Conservation (phyloP, 192 early-diverging fungal species). For the Gonapodya prolifera region DNA sequence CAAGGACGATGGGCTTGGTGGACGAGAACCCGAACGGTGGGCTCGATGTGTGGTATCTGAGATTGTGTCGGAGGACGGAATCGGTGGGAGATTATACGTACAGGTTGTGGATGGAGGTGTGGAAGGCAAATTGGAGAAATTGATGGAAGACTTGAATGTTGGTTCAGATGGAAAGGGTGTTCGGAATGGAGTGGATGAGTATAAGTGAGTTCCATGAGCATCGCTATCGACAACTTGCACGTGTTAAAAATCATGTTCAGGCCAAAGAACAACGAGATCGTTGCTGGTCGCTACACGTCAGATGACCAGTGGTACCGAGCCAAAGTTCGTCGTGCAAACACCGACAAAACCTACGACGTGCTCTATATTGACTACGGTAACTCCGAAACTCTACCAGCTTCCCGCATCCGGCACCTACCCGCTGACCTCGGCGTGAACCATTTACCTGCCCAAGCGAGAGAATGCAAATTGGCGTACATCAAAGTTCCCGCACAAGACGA, state of each 20-base stretch:
- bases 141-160: conserved; percentile 70
- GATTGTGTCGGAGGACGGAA: conserved; percentile 52
- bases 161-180: too few species aligned
- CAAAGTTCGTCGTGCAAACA: conserved; percentile 48
- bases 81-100: conserved; percentile 45
- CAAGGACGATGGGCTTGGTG: conserved; percentile 21
- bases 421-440: conserved; percentile 48
- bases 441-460: conserved; percentile 66
- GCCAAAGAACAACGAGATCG: too few species aligned
- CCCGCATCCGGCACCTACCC: conserved; percentile 62
- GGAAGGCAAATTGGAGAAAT: conserved; percentile 54
- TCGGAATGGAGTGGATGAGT: conserved; percentile 27
- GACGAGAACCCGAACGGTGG: conserved; percentile 29
- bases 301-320: conserved; percentile 84
- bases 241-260: too few species aligned
- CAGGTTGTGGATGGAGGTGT: conserved; percentile 42
- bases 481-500: conserved; percentile 40
- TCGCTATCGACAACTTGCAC: too few species aligned
- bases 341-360: conserved; percentile 55
- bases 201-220: too few species aligned
- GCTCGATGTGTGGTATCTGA: conserved; percentile 65
- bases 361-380: conserved; percentile 94
- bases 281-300: not conserved
- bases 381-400: conserved; percentile 58
- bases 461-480: conserved; percentile 75